These are phyloP conservation scores for Spergularia bocconei DNA, from an alignment of 148 eudicot species.

Conservation along the genomic window DNA sequence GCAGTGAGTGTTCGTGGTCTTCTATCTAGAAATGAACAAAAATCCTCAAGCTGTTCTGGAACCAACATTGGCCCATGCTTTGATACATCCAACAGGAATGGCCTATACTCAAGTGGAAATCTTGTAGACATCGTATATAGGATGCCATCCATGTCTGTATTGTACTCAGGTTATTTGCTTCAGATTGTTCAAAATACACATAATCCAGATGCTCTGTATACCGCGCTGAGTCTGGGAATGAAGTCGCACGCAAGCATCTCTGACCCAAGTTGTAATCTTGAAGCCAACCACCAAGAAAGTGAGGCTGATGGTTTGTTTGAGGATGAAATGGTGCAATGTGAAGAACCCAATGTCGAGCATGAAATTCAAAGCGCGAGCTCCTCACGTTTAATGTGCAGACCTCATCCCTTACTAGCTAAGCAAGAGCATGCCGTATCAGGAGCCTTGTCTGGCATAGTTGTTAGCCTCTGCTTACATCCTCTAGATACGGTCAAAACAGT, in stretches of 20 bases:
- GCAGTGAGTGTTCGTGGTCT: conserved; percentile 19
- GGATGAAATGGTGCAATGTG: conserved; percentile 18
- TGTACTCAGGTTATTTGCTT: conserved; percentile 32
- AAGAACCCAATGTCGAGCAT: conserved; percentile 19
- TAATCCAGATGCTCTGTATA: conserved; percentile 20
- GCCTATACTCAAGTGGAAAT: conserved; percentile 24
- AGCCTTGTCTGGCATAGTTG: conserved; percentile 86
- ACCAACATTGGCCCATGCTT: conserved; percentile 20
- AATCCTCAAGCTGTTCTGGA: conserved; percentile 17
- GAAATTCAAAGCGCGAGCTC: conserved; percentile 29
- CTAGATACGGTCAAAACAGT: conserved; percentile 90
- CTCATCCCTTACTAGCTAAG: conserved; percentile 48
- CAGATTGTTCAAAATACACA: conserved; percentile 28
- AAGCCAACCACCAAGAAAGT: conserved; percentile 18
- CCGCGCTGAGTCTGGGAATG: conserved; percentile 30
- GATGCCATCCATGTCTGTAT: conserved; percentile 23
- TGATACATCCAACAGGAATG: conserved; percentile 22
- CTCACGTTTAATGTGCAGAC: conserved; percentile 29
- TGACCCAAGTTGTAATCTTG: conserved; percentile 23
- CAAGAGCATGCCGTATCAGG: conserved; percentile 93
- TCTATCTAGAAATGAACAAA: conserved; percentile 22
- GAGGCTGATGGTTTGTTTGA: conserved; percentile 28
- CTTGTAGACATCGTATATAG: conserved; percentile 7
- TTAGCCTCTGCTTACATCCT: conserved; percentile 91
- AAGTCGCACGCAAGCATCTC: conserved; percentile 18